phyloP scores from a whole-genome alignment of 2,329 filamentous ascomycete genomes.

The Pseudogymnoascus sp. region DNA sequence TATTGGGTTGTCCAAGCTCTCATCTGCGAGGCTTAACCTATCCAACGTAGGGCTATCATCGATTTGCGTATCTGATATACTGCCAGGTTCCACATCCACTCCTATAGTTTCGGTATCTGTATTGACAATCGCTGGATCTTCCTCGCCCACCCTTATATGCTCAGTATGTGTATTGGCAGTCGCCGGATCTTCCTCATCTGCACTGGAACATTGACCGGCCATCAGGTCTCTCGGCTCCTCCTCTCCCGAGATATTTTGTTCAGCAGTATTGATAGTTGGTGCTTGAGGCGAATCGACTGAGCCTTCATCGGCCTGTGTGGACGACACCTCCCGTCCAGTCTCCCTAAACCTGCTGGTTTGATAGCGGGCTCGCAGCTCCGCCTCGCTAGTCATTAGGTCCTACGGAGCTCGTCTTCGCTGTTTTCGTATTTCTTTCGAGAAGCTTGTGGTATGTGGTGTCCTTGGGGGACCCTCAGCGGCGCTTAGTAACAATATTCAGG shows the following conservation, averaged over 20 bases:
- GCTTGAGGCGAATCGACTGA: background rate
- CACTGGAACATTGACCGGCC: background rate
- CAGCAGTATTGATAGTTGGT: background rate
- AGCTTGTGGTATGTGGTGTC: background rate
- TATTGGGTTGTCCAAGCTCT: background rate
- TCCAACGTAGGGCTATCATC: background rate
- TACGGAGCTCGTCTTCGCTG: background rate
- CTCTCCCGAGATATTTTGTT: background rate
- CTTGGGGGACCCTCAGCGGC: background rate
- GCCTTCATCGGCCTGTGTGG: background rate
- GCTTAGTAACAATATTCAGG: background rate
- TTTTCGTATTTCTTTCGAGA: background rate
- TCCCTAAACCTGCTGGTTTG: constrained; percentile 8
- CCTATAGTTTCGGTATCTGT: background rate
- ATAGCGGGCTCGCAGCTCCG: constrained; percentile 6
- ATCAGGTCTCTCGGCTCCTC: background rate
- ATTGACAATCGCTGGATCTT: background rate
- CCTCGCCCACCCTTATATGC: background rate
- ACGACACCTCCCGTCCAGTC: background rate
- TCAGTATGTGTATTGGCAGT: background rate
- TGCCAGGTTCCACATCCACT: background rate
- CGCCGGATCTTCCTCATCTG: background rate
- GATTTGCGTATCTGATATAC: background rate
- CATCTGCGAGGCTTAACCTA: background rate
- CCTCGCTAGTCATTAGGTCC: background rate